These are phyloP conservation scores for Sporothrix brasiliensis DNA, from an alignment of 2,329 filamentous ascomycete species.

Conservation along the genomic window DNA sequence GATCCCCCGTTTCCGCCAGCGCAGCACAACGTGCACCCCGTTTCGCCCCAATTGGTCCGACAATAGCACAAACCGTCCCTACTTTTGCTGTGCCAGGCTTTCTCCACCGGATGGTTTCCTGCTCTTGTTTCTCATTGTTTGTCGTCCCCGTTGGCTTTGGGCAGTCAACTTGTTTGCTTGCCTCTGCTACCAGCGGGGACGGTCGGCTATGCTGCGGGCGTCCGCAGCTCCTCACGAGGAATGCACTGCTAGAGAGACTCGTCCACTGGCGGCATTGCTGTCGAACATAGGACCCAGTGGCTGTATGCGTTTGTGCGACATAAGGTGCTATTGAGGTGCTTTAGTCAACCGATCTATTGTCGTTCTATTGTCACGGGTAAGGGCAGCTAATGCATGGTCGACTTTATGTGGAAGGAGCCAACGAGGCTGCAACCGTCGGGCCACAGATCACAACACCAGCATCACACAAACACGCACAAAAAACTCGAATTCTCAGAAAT, in stretches of 20 bases:
- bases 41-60: slow-evolving; percentile 5
- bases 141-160: neutral
- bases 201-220: slow-evolving; percentile 1
- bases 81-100: neutral
- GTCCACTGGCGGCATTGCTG: neutral
- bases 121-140: neutral
- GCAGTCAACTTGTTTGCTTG: neutral
- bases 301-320: neutral
- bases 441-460: neutral
- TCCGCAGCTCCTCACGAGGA: slow-evolving; percentile 19
- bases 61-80: neutral
- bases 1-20: slow-evolving; percentile 8
- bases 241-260: neutral
- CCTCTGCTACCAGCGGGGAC: neutral
- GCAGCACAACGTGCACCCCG: slow-evolving; percentile 15
- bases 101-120: neutral
- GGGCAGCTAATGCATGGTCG: neutral
- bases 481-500: neutral
- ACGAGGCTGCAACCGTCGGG: neutral
- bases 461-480: slow-evolving; percentile 10
- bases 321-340: neutral
- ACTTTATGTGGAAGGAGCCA: neutral
- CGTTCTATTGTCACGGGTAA: neutral
- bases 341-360: neutral
- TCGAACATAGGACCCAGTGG: neutral